phyloP scores from a whole-genome alignment of 1,284 basidiomycete genomes.

The Vanrija humicola region DNA sequence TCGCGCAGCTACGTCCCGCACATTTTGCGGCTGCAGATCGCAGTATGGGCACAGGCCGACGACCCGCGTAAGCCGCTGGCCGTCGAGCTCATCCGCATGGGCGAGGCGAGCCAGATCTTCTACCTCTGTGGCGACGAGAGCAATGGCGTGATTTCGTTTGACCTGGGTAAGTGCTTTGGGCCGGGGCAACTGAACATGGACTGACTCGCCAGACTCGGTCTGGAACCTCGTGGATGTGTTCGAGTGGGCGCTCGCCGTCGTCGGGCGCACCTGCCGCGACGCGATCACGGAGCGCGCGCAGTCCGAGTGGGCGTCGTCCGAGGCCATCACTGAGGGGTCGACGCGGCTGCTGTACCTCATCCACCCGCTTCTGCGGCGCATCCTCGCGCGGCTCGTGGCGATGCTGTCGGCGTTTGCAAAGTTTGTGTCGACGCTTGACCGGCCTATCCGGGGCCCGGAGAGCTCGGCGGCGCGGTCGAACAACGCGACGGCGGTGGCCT shows the following conservation, averaged over 20 bases:
- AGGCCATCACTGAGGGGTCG: constrained; percentile 10
- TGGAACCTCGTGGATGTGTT: constrained; percentile 36
- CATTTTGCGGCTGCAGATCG: constrained; percentile 30
- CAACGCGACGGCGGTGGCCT: constrained; percentile 31
- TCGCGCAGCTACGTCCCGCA: constrained; percentile 16
- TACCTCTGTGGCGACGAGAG: constrained; percentile 20
- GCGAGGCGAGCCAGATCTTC: constrained; percentile 32
- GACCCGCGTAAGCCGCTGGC: constrained; percentile 22
- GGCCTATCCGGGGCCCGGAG: constrained; percentile 34
- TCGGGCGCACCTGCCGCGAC: constrained; percentile 28
- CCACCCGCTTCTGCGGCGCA: constrained; percentile 23
- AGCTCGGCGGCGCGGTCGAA: constrained; percentile 17
- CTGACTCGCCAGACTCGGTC: constrained; percentile 22
- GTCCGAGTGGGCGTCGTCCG: constrained; percentile 23
- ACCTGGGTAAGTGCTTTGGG: constrained; percentile 26
- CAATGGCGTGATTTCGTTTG: constrained; percentile 23
- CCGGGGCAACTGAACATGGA: background rate
- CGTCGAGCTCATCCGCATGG: constrained; percentile 29
- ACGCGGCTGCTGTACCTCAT: constrained; percentile 28
- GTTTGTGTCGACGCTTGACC: constrained; percentile 25
- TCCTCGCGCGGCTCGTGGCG: constrained; percentile 23
- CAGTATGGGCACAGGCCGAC: constrained; percentile 27
- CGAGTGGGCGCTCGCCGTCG: constrained; percentile 28
- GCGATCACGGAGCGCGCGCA: constrained; percentile 21
- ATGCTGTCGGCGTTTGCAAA: constrained; percentile 25